Conservation (phyloP, 1,139 yeast genomes). For the Waltiozyma sp. region DNA sequence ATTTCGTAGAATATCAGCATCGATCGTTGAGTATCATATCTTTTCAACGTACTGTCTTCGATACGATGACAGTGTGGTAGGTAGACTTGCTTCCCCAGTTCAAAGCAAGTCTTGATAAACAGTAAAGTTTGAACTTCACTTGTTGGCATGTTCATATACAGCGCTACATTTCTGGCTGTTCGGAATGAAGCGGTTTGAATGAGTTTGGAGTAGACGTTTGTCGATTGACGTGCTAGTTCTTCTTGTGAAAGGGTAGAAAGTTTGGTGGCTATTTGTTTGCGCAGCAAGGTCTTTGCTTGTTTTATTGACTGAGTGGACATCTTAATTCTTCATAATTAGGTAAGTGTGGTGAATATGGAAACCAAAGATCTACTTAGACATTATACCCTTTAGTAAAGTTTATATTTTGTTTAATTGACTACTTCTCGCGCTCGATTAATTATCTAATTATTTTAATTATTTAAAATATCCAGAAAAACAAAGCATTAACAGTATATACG, state of each 20-base stretch:
- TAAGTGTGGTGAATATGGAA: too few species aligned
- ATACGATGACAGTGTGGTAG: conserved; percentile 36
- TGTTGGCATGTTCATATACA: conserved; percentile 57
- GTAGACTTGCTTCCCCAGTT: conserved; percentile 32
- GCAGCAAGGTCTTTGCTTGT: neutral
- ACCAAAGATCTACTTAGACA: too few species aligned
- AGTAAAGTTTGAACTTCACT: conserved; percentile 48
- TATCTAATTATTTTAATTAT: too few species aligned
- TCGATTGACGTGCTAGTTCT: conserved; percentile 9
- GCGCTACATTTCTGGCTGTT: conserved; percentile 38
- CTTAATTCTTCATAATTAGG: too few species aligned
- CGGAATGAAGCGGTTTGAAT: conserved; percentile 24
- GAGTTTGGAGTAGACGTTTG: conserved; percentile 23
- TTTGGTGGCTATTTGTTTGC: neutral
- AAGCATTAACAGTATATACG: too few species aligned
- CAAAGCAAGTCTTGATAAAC: conserved; percentile 40
- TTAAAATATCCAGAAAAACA: too few species aligned
- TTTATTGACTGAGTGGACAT: neutral
- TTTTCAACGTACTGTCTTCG: conserved; percentile 15
- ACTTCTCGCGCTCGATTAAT: too few species aligned
- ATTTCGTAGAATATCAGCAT: conserved; percentile 52
- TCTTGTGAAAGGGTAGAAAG: neutral
- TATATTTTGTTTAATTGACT: too few species aligned
- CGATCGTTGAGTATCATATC: conserved; percentile 28
- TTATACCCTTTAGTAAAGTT: too few species aligned